Percentiles rank a stretch among this genome's conserved stretches.
phyloP scores from a whole-genome alignment of 306 rosid genomes.

The Pyrus betulifolia region DNA sequence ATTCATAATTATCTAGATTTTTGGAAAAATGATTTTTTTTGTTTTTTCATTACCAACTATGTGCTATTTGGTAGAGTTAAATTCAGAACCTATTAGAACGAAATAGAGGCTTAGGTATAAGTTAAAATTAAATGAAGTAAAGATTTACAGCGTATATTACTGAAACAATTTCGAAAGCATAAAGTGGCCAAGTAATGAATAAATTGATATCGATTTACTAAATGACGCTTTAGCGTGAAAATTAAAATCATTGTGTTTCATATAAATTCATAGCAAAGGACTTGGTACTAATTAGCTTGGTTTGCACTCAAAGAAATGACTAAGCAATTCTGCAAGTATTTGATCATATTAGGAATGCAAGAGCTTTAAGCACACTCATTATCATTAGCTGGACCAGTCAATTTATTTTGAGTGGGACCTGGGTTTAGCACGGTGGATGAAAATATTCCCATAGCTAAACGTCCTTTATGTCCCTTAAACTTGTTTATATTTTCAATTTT shows the following conservation, averaged over 20 bases:
- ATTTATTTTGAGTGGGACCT: constrained; percentile 2
- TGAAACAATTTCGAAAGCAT: not conserved
- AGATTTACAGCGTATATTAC: too few species aligned
- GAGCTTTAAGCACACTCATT: constrained; percentile 19
- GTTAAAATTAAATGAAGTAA: too few species aligned
- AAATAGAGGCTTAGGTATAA: not conserved
- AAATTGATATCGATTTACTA: too few species aligned
- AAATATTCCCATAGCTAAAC: not conserved
- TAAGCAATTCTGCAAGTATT: not conserved
- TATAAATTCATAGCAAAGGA: not conserved
- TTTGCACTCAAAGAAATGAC: constrained; percentile 45
- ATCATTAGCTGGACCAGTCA: constrained; percentile 17
- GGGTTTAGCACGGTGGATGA: not conserved
- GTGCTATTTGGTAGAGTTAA: not conserved
- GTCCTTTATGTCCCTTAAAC: not conserved
- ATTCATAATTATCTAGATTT: not conserved
- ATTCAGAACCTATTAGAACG: not conserved
- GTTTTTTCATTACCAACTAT: not conserved
- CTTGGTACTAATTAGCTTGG: constrained; percentile 25
- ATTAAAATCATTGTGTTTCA: constrained; percentile 12
- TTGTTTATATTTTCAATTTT: not conserved
- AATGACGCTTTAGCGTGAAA: not conserved
- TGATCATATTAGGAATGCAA: constrained; percentile 2
- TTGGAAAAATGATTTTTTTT: not conserved
- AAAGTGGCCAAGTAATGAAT: not conserved